These are phyloP conservation scores for Cyberlindnera nakhonratchasimensis DNA, from an alignment of 805 yeast species.

Conservation along the genomic window DNA sequence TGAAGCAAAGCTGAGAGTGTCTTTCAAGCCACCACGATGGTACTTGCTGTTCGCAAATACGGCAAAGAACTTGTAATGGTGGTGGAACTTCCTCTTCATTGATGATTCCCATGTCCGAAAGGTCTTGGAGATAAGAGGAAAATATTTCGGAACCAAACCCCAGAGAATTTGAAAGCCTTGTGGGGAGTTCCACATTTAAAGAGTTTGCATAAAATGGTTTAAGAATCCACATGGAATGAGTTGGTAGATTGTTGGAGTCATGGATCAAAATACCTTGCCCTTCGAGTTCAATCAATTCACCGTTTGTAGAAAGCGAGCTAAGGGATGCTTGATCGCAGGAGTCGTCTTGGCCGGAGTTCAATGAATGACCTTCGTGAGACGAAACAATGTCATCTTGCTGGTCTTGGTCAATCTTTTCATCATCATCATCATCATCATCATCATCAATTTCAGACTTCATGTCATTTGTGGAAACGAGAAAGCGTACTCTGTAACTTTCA, in stretches of 20 bases:
- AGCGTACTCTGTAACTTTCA: conserved; percentile 72
- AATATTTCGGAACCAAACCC: conserved; percentile 90
- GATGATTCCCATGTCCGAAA: conserved; percentile 60
- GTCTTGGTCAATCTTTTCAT: not conserved
- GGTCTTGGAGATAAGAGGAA: conserved; percentile 62
- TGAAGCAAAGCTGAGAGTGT: conserved; percentile 82
- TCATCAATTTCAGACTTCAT: conserved; percentile 27
- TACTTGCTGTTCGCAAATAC: conserved; percentile 87
- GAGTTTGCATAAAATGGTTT: conserved; percentile 70
- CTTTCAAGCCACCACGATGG: conserved; percentile 96
- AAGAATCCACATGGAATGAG: conserved; percentile 91
- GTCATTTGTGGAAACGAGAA: conserved; percentile 46
- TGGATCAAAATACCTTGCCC: conserved; percentile 91
- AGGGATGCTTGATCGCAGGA: conserved; percentile 30
- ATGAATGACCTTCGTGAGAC: conserved; percentile 13
- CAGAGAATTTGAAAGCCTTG: conserved; percentile 61
- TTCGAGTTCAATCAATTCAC: conserved; percentile 69
- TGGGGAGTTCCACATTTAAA: conserved; percentile 66
- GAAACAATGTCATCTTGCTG: conserved; percentile 13
- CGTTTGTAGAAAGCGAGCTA: conserved; percentile 48
- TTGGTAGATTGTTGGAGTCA: conserved; percentile 55
- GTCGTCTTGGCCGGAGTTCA: conserved; percentile 2
- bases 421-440: conserved; percentile 9
- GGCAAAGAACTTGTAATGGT: conserved; percentile 81
- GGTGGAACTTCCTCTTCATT: conserved; percentile 66